These are phyloP conservation scores for Fistulina hepatica DNA, from an alignment of 1,284 basidiomycete genomes.

Conservation along the genomic window DNA sequence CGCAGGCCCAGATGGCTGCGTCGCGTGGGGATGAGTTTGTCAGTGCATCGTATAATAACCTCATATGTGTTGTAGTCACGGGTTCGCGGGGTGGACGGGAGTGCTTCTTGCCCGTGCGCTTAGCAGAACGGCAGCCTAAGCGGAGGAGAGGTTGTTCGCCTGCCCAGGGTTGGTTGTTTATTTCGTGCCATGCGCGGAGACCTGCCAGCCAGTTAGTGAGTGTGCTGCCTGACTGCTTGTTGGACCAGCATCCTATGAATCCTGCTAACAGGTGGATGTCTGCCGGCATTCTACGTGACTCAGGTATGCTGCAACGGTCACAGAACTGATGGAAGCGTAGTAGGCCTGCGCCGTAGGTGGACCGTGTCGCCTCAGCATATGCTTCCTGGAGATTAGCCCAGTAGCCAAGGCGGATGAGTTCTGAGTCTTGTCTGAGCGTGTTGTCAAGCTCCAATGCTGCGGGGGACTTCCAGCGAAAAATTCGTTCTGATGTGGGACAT, in stretches of 20 bases:
- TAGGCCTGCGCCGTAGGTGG: conserved; percentile 24
- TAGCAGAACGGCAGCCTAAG: conserved; percentile 2
- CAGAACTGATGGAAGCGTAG: conserved; percentile 27
- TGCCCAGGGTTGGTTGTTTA: conserved; percentile 1
- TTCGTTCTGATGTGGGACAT: conserved; percentile 4
- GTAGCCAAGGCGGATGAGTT: too few relatives aligned
- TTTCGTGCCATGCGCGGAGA: background rate
- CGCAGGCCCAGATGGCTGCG: conserved; percentile 2
- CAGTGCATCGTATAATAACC: conserved; percentile 3
- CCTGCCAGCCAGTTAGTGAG: conserved; percentile 6
- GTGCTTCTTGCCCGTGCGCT: too few relatives aligned
- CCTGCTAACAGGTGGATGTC: conserved; percentile 16
- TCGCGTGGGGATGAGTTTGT: background rate
- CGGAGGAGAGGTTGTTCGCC: conserved; percentile 2
- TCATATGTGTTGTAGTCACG: conserved; percentile 1
- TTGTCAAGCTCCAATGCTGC: background rate
- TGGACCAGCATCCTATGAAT: conserved; percentile 16
- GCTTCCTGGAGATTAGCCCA: background rate
- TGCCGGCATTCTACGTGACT: conserved; percentile 25
- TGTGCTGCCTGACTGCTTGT: background rate
- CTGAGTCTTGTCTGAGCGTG: background rate
- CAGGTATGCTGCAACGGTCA: conserved; percentile 19
- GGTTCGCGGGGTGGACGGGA: conserved; percentile 6
- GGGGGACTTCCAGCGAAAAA: conserved; percentile 8
- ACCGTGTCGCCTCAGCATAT: conserved; percentile 16